Percentiles rank a stretch among this genome's conserved stretches.
Evolutionary conservation across 352 stramenopile genomes (phyloP).

Genomic region (Pythium periplocum): DNA sequence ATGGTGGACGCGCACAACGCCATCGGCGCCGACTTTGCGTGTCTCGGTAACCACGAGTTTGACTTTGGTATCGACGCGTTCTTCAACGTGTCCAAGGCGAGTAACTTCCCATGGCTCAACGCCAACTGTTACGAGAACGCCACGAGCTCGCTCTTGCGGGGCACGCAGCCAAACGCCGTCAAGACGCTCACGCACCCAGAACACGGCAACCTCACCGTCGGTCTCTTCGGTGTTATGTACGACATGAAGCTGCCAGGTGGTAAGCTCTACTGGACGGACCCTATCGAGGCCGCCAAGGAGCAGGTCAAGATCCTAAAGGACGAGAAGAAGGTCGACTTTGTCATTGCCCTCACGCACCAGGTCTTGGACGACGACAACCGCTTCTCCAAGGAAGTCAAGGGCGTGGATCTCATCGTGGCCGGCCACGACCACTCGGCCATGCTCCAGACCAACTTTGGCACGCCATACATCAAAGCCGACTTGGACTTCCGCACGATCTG

Average conservation of each 20-base stretch:
- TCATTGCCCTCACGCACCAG: slow-evolving; percentile 28
- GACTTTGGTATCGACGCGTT: slow-evolving; percentile 28
- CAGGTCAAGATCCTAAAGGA: slow-evolving; percentile 11
- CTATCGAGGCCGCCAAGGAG: slow-evolving; percentile 19
- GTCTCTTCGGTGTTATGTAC: slow-evolving; percentile 29
- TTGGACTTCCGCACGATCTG: slow-evolving; percentile 25
- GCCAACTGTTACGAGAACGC: slow-evolving; percentile 23
- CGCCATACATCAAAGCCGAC: slow-evolving; percentile 25
- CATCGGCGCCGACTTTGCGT: slow-evolving; percentile 20
- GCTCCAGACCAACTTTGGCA: slow-evolving; percentile 21
- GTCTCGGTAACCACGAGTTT: slow-evolving; percentile 27
- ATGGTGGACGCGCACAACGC: slow-evolving; percentile 29
- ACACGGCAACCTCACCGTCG: slow-evolving; percentile 20
- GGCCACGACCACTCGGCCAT: slow-evolving; percentile 26
- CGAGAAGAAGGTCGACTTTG: slow-evolving; percentile 19
- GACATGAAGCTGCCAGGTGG: slow-evolving; percentile 21
- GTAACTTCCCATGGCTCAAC: slow-evolving; percentile 27
- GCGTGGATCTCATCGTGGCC: slow-evolving; percentile 24
- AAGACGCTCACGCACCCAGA: slow-evolving; percentile 14
- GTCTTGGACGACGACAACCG: slow-evolving; percentile 18
- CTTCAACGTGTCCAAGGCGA: slow-evolving; percentile 18
- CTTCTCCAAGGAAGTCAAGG: slow-evolving; percentile 21
- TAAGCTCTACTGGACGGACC: slow-evolving; percentile 21
- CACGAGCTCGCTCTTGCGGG: slow-evolving; percentile 17
- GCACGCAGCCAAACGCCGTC: slow-evolving; percentile 12